Evolutionary conservation across 768 basidiomycete genomes (phyloP), one percentile per base, ranked within the genome.

Genomic region (Collybiopsis luxurians): DNA sequence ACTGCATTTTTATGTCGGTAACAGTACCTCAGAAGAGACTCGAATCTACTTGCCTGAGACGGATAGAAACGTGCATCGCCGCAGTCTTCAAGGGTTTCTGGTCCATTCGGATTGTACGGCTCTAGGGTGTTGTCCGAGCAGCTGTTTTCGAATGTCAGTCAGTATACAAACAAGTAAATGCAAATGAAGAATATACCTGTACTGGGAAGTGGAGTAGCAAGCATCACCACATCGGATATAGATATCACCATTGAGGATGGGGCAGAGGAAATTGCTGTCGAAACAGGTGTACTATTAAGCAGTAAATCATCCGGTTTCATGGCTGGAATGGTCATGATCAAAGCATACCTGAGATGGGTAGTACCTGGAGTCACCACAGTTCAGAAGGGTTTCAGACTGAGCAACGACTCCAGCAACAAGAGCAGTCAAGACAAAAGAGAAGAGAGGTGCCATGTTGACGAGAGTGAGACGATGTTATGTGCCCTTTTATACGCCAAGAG

Each of bases 241-340:
- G 5, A 12, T 26, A 15, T 59, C 55, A 42, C 53, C 59, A 23
- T 53, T 52, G 21, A 53, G n/a, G 27, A 62, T 59, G 3, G 61
- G 61, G 27, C 61, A 62, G 50, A 62, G 59, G 28, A 60, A 55
- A 3, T 11, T 43, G 53, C 50, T 43, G 31, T 62, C 49, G 24
- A 59, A 62, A 34, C 61, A 62, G 27, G 56, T 57, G 23, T 62
- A 62, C 61, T 62, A 26, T 23, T 5, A 2, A 9, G 6, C 6
- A 13, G 43, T 43, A 27, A 56, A 49, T 28, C 13, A n/a, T 7
- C 4, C 19, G 6, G 13, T 21, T 42, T 42, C n/a, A 24, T 27
- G 15, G n/a, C 23, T 30, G 6, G 7, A 11, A 28, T 1, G 11
- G 44, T 12, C 27, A 4, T 12, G 19, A 39, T 12, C 19, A 23